phyloP scores from a whole-genome alignment of 345 rosid genomes.

The Nasturtium officinale region DNA sequence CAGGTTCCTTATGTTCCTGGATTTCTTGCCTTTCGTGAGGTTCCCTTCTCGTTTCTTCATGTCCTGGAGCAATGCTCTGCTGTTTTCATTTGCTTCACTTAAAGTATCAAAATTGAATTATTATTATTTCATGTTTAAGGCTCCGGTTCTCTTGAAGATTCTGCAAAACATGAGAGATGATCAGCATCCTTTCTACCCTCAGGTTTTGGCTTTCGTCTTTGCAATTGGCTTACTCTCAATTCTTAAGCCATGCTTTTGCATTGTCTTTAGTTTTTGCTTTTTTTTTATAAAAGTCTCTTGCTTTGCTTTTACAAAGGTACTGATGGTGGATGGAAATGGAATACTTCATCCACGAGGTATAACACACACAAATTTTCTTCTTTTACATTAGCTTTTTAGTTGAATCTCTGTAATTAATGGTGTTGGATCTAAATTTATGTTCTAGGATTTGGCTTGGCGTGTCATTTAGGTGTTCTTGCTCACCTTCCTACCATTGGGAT shows the following conservation, averaged over 20 bases:
- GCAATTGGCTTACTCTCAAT: slow-evolving; percentile 12
- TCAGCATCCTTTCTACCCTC: slow-evolving; percentile 61
- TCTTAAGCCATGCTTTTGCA: slow-evolving; percentile 9
- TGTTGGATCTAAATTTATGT: slow-evolving; percentile 19
- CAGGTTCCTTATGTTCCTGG: slow-evolving; percentile 77
- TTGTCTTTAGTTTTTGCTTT: not conserved
- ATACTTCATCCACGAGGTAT: slow-evolving; percentile 93
- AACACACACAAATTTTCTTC: slow-evolving; percentile 9
- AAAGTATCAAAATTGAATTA: not conserved
- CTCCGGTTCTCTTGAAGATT: slow-evolving; percentile 65
- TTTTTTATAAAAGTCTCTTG: slow-evolving; percentile 14
- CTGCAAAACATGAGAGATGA: slow-evolving; percentile 64
- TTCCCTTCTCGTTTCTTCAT: slow-evolving; percentile 4
- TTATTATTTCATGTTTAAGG: slow-evolving; percentile 48
- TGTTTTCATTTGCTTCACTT: slow-evolving; percentile 19
- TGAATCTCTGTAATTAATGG: slow-evolving; percentile 20
- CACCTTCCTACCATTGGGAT: slow-evolving; percentile 79
- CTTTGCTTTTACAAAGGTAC: slow-evolving; percentile 56
- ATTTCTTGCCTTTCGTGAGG: slow-evolving; percentile 95
- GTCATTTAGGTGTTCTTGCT: slow-evolving; percentile 84
- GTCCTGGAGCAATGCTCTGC: not conserved
- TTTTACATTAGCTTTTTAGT: not conserved
- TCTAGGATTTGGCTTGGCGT: slow-evolving; percentile 89
- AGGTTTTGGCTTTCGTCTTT: slow-evolving; percentile 49
- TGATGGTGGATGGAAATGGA: slow-evolving; percentile 93